Evolutionary conservation across 2,329 filamentous ascomycete genomes (phyloP).

Genomic region (Didymella pomorum): DNA sequence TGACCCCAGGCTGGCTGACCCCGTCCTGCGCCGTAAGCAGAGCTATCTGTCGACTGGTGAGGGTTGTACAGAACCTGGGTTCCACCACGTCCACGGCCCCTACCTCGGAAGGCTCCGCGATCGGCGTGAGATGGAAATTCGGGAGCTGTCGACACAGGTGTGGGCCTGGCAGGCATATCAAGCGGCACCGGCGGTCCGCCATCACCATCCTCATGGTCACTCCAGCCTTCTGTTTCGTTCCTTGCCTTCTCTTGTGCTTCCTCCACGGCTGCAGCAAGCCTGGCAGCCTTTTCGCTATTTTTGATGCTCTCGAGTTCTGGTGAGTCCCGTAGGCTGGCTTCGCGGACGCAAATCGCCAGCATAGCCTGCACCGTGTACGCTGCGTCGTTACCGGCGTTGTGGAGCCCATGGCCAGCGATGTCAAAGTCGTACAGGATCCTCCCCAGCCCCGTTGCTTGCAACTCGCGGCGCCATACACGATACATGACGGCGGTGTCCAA

Average conservation of each 20-base stretch:
- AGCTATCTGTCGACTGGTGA: not conserved
- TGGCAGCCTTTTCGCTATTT: constrained; percentile 35
- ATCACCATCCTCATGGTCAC: constrained; percentile 47
- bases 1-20: not conserved
- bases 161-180: not conserved
- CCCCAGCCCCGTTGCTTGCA: constrained; percentile 64
- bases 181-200: constrained; percentile 44
- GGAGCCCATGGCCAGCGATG: constrained; percentile 71
- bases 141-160: constrained; percentile 13
- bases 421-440: constrained; percentile 70
- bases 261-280: constrained; percentile 34
- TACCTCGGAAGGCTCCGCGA: constrained; percentile 8
- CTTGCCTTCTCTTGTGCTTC: constrained; percentile 50
- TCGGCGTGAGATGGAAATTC: not conserved
- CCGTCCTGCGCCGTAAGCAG: not conserved
- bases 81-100: constrained; percentile 11
- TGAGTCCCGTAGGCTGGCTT: constrained; percentile 49
- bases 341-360: constrained; percentile 66
- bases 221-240: constrained; percentile 52
- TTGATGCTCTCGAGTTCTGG: constrained; percentile 34
- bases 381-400: constrained; percentile 89
- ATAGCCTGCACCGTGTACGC: constrained; percentile 79
- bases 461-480: constrained; percentile 65
- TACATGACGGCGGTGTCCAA: constrained; percentile 79
- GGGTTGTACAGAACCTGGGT: not conserved